phyloP scores from a whole-genome alignment of 2,329 filamentous ascomycete species.

The Alternaria atra region DNA sequence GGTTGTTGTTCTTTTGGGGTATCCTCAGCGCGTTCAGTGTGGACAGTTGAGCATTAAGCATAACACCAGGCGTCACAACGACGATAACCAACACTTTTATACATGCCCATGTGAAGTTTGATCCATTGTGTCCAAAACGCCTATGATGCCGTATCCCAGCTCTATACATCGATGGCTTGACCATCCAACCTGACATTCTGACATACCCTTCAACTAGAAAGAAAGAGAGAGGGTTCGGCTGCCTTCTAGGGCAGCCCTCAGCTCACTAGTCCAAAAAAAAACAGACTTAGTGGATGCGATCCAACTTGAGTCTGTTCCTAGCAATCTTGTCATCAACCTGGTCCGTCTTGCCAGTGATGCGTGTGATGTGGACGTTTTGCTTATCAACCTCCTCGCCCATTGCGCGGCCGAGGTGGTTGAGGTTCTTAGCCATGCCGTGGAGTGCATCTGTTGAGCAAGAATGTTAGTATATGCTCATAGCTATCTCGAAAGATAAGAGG shows the following conservation, averaged over 20 bases:
- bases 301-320: conserved; percentile 77
- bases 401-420: conserved; percentile 77
- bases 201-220: too few species aligned
- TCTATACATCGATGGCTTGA: not conserved
- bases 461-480: not conserved
- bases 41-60: not conserved
- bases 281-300: conserved; percentile 63
- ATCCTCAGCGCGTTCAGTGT: not conserved
- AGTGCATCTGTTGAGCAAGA: conserved; percentile 58
- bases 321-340: conserved; percentile 78
- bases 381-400: conserved; percentile 78
- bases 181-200: not conserved
- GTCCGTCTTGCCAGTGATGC: conserved; percentile 85
- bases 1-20: not conserved
- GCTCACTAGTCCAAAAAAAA: not conserved
- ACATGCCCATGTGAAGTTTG: not conserved
- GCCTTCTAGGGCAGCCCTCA: not conserved
- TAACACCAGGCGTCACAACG: not conserved
- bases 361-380: conserved; percentile 80
- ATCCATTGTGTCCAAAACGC: not conserved
- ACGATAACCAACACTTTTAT: too few species aligned
- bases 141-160: not conserved
- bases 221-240: too few species aligned
- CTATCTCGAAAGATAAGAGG: not conserved
- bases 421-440: conserved; percentile 68